phyloP scores from a whole-genome alignment of 1,139 yeast species.

The Yamadazyma trypodendri region DNA sequence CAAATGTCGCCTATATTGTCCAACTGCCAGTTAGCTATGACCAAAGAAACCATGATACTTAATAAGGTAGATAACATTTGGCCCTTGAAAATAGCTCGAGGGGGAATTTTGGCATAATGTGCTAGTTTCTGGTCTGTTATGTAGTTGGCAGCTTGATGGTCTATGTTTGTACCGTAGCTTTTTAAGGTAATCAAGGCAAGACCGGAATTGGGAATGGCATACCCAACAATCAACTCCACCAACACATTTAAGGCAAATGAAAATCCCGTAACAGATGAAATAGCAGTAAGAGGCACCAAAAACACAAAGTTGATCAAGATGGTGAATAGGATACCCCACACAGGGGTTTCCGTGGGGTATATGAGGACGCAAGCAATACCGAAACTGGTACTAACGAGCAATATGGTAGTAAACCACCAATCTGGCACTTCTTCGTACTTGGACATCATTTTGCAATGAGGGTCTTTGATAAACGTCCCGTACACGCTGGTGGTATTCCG shows the following conservation, averaged over 20 bases:
- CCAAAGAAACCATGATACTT: constrained; percentile 46
- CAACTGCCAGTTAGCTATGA: constrained; percentile 54
- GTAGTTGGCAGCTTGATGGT: constrained; percentile 60
- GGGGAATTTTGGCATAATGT: constrained; percentile 61
- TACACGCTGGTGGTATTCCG: constrained; percentile 41
- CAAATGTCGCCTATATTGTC: constrained; percentile 42
- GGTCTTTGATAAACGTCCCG: constrained; percentile 51
- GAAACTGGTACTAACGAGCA: constrained; percentile 44
- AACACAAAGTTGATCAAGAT: constrained; percentile 53
- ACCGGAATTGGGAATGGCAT: constrained; percentile 63
- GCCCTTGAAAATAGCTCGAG: constrained; percentile 59
- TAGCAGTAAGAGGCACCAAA: constrained; percentile 49
- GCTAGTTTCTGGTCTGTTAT: constrained; percentile 57
- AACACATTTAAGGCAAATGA: constrained; percentile 56
- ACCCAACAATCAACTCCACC: constrained; percentile 61
- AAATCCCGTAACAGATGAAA: constrained; percentile 55
- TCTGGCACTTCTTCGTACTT: constrained; percentile 61
- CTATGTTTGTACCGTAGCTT: constrained; percentile 58
- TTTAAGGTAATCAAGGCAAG: constrained; percentile 58
- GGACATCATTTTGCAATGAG: constrained; percentile 57
- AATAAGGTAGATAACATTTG: constrained; percentile 47
- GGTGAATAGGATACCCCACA: constrained; percentile 58
- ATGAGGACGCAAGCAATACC: constrained; percentile 47
- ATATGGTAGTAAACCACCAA: constrained; percentile 52
- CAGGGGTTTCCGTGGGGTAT: constrained; percentile 49